A percentile compares a stretch with the other conserved stretches of the same genome.
phyloP scores from a whole-genome alignment of 1,139 yeast genomes.

The Pichia sp. region DNA sequence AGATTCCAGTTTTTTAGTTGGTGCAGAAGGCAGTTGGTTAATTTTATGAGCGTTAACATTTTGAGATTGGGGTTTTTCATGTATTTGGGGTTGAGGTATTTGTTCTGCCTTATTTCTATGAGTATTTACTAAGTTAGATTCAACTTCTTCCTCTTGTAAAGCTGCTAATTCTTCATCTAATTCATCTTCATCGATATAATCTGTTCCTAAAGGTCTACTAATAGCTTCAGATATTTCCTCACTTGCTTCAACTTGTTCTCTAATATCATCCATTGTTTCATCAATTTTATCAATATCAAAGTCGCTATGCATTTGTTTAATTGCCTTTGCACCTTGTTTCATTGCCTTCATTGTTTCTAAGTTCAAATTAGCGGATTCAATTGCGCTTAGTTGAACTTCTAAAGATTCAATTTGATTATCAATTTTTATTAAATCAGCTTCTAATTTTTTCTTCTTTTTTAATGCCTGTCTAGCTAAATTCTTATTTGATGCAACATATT shows the following conservation, averaged over 20 bases:
- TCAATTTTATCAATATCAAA: slow-evolving; percentile 95
- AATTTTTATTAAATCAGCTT: slow-evolving; percentile 68
- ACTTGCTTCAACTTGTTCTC: slow-evolving; percentile 93
- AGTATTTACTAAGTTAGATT: slow-evolving; percentile 24
- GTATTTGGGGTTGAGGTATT: slow-evolving; percentile 9
- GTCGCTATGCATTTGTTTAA: slow-evolving; percentile 94
- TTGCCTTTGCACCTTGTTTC: slow-evolving; percentile 96
- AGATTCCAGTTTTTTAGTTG: slow-evolving; percentile 24
- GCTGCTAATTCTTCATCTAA: slow-evolving; percentile 86
- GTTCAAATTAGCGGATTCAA: slow-evolving; percentile 93
- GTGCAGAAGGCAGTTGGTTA: slow-evolving; percentile 40
- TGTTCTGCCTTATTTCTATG: slow-evolving; percentile 8
- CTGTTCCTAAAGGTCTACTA: slow-evolving; percentile 82
- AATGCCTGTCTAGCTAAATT: slow-evolving; percentile 78
- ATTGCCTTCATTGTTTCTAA: slow-evolving; percentile 97
- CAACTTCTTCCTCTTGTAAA: slow-evolving; percentile 77
- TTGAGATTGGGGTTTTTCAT: neutral
- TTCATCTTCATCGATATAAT: slow-evolving; percentile 67
- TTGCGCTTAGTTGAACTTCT: slow-evolving; percentile 83
- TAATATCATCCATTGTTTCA: slow-evolving; percentile 96
- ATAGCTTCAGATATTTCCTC: slow-evolving; percentile 96
- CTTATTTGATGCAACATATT: slow-evolving; percentile 62
- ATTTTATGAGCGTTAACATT: slow-evolving; percentile 9
- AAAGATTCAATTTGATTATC: slow-evolving; percentile 86
- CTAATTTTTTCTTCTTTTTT: slow-evolving; percentile 80